Percentiles rank a stretch among this genome's conserved stretches.
Evolutionary conservation across 2,329 filamentous ascomycete genomes (phyloP).

Genomic region (Colletotrichum agaves): DNA sequence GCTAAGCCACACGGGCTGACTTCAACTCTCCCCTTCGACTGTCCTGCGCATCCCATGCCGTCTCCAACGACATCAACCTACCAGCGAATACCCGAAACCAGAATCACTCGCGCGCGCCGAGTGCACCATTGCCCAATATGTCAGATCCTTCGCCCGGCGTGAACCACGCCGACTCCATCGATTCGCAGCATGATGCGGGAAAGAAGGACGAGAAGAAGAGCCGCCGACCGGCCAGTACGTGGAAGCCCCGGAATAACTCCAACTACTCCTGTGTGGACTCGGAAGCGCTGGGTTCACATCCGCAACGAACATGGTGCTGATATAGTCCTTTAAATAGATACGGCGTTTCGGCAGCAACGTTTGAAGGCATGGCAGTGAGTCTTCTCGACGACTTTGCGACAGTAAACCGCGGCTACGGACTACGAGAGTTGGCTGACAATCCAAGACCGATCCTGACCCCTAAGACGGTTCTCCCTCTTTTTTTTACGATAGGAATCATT

Average conservation of each 20-base stretch:
- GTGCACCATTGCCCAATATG: slow-evolving; percentile 50
- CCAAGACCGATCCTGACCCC: slow-evolving; percentile 90
- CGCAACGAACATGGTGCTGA: slow-evolving; percentile 19
- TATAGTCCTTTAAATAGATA: slow-evolving; percentile 68
- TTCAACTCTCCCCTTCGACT: slow-evolving; percentile 26
- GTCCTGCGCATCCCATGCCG: slow-evolving; percentile 4
- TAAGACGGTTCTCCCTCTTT: slow-evolving; percentile 90
- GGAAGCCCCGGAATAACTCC: slow-evolving; percentile 46
- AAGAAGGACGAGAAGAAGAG: slow-evolving; percentile 82
- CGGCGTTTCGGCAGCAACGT: slow-evolving; percentile 95
- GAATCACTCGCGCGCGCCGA: slow-evolving; percentile 30
- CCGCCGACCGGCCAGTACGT: slow-evolving; percentile 87
- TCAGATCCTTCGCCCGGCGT: slow-evolving; percentile 57
- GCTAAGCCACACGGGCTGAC: slow-evolving; percentile 37
- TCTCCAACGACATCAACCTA: slow-evolving; percentile 17
- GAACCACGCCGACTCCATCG: slow-evolving; percentile 63
- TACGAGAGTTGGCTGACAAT: slow-evolving; percentile 30
- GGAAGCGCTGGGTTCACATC: slow-evolving; percentile 20
- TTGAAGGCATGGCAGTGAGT: slow-evolving; percentile 98
- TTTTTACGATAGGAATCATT: slow-evolving; percentile 90
- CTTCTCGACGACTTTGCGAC: slow-evolving; percentile 43
- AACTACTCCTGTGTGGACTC: slow-evolving; percentile 1
- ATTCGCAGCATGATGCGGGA: slow-evolving; percentile 62
- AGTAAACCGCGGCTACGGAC: not conserved
- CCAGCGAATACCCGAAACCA: not conserved